Evolutionary conservation across 805 yeast species (phyloP), one percentile per base, ranked within the genome.

Genomic region (Candida morakotiae): DNA sequence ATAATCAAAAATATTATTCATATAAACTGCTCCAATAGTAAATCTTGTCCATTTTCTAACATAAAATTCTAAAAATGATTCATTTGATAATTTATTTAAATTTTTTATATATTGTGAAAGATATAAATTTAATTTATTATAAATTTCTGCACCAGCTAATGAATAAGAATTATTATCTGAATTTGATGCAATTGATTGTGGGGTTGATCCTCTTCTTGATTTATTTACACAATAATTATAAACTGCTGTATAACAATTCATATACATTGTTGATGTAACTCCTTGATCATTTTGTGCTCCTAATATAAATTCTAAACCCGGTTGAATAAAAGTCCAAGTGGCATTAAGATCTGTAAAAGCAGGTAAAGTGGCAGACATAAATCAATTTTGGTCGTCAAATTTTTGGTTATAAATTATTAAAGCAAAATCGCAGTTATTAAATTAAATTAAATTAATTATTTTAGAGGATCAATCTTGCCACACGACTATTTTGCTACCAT

Each of bases 1-100:
- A 61, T 93, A 93, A 58, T 91, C 96, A 53, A 93, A 86, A 5
- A 94, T 89, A 56, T 94, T 93, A 58, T 87, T 88, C 57, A 93
- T 64, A 60, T 87, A 85, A 11, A 88, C 84, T 1, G 98, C 95
- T 19, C 98, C 98, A 37, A 87, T 79, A 16, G 94, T 79, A 57
- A 75, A 93, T 42, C 98, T 75, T 45, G 80, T 79, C 96, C 98
- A 94, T 46, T 83, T 78, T 53, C 80, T 72, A 31, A 87, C 95
- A 52, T 93, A 93, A 54, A 85, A 87, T 43, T 81, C 83, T 38
- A 89, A 67, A 49, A 87, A 83, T 1, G 81, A 64, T 49, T 87
- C 95, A 34, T 73, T 69, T 4, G 75, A 70, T 37, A 67, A 73
- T 41, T 71, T 73, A 23, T 55, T 56, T 47, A 82, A 61, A 24